Evolutionary conservation across 352 stramenopile species (phyloP).

Genomic region (Peronospora destructor): DNA sequence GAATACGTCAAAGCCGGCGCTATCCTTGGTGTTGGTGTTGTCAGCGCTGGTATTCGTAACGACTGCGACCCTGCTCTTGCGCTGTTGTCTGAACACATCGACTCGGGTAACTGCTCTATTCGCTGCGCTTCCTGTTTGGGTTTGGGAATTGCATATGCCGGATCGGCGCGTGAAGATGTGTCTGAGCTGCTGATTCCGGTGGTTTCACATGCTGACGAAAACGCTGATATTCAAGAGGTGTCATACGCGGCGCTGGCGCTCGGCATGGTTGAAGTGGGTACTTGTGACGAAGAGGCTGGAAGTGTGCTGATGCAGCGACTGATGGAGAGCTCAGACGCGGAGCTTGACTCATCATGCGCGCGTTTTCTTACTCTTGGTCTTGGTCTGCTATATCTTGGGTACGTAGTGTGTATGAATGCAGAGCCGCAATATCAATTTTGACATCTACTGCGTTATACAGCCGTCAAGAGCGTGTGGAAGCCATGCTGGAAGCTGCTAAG

Average conservation of each 20-base stretch:
- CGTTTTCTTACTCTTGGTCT: slow-evolving; percentile 96
- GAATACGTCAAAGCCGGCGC: slow-evolving; percentile 97
- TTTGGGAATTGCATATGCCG: slow-evolving; percentile 97
- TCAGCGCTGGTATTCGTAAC: slow-evolving; percentile 91
- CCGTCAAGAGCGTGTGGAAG: slow-evolving; percentile 92
- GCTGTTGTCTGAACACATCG: slow-evolving; percentile 95
- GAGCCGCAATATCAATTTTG: slow-evolving; percentile 72
- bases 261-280: slow-evolving; percentile 98
- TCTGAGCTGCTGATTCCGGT: slow-evolving; percentile 94
- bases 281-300: slow-evolving; percentile 95
- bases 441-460: slow-evolving; percentile 66
- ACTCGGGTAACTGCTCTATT: slow-evolving; percentile 91
- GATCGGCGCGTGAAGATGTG: slow-evolving; percentile 93
- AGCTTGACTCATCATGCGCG: slow-evolving; percentile 94
- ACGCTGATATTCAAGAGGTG: slow-evolving; percentile 90
- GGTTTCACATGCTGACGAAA: slow-evolving; percentile 85
- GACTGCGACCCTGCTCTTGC: slow-evolving; percentile 96
- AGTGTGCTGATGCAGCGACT: slow-evolving; percentile 94
- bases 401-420: slow-evolving; percentile 27
- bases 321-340: slow-evolving; percentile 96
- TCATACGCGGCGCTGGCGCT: slow-evolving; percentile 92
- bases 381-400: slow-evolving; percentile 95
- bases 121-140: slow-evolving; percentile 92
- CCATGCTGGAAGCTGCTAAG: slow-evolving; percentile 96
- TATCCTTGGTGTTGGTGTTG: slow-evolving; percentile 95